These are phyloP conservation scores for Leucocoprinus birnbaumii DNA, from an alignment of 768 basidiomycete species.

Conservation along the genomic window DNA sequence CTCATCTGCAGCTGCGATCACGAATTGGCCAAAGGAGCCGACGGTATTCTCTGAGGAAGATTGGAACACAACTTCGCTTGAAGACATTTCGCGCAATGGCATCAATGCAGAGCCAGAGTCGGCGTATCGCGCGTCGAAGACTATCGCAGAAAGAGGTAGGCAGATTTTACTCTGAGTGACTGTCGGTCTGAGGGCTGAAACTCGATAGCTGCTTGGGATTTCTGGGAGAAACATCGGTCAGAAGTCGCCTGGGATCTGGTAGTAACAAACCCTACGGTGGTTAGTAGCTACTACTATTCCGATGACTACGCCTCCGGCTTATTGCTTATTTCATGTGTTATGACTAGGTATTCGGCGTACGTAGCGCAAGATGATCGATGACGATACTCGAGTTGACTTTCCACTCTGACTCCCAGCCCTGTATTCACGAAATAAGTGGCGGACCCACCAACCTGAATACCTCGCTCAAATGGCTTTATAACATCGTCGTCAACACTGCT, in stretches of 20 bases:
- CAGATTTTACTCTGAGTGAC: background rate
- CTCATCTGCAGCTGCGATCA: constrained; percentile 53
- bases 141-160: constrained; percentile 58
- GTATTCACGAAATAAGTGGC: constrained; percentile 36
- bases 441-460: constrained; percentile 33
- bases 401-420: constrained; percentile 26
- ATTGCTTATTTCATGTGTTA: constrained; percentile 21
- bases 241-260: constrained; percentile 48
- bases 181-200: background rate
- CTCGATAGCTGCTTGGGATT: constrained; percentile 42
- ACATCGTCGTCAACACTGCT: constrained; percentile 20
- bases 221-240: constrained; percentile 38
- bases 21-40: constrained; percentile 21
- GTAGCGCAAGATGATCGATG: too few species aligned
- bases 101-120: constrained; percentile 30
- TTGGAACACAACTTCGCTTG: constrained; percentile 57
- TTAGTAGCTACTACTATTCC: constrained; percentile 19
- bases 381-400: background rate
- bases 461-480: constrained; percentile 29
- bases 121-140: constrained; percentile 68
- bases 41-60: constrained; percentile 44
- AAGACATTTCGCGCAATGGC: constrained; percentile 46
- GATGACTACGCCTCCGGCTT: too few species aligned
- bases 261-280: constrained; percentile 53
- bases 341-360: too few species aligned